Base-by-base conservation (phyloP, 2,329 filamentous ascomycete species). In the Trichoderma cornu-damae region DNA sequence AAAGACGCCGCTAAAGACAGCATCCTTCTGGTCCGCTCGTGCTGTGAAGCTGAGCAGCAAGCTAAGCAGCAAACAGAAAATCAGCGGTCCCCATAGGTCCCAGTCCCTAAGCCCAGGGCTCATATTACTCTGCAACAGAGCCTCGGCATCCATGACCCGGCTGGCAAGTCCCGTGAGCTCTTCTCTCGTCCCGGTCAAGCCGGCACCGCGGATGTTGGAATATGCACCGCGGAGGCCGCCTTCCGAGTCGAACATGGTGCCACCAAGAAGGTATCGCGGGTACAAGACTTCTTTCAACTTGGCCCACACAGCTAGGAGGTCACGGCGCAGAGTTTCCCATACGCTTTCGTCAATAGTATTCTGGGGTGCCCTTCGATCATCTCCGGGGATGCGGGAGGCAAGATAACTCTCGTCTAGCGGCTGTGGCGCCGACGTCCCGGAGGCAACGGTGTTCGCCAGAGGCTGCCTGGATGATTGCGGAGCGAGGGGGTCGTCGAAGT, bases 221-320 rank as follows among this genome's bases (percentile, higher is more conserved):
- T 86, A 86, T 1, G 82, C 82, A 60, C 83, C 82, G 4, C 84
- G 79, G 7, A 86, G 66, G 9, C 78, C 78, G 34, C 74, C 75
- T 4, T 77, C 73, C 40, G 71, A 72, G 60, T 85, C 82, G 57
- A 85, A 79, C 82, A 86, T 85, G 59, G 80, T 83, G 28, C 84
- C 84, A 34, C 82, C 83, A 22, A 99, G 86, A 48, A 99, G 81
- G 75, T 97, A 97, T 69, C 92, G 92, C 16, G 94, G 94, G 74
- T 90, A 99, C 60, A 99, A 83, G 37, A 99, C 94, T 78, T 96
- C 93, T 72, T 89, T 87, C 86, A 99, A 90, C 80, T 99, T 99
- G 75, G 90, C 89, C 93, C 94, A 97, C 34, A 97, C 90, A 24
- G 91, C 94, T 6, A 93, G 75, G 63, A 99, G 77, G 72, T 99